These are phyloP conservation scores for Auxenochlorella protothecoides DNA, from an alignment of 139 green algal species.

Conservation along the genomic window DNA sequence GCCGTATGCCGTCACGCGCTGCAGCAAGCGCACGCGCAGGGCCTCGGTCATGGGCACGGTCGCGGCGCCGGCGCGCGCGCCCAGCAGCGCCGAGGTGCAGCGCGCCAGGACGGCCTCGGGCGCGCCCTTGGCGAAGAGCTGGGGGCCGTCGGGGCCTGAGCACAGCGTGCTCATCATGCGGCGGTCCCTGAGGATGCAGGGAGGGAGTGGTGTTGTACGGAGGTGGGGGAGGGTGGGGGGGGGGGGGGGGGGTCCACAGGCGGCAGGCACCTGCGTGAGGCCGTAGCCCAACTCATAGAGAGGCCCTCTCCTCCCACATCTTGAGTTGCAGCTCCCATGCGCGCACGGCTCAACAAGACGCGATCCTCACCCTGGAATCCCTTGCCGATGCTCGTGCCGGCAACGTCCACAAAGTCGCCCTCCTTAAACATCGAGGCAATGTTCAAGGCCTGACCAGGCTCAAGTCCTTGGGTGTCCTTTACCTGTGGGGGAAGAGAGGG, in stretches of 20 bases:
- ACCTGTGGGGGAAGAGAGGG: too few species aligned
- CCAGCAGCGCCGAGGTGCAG: constrained; percentile 63
- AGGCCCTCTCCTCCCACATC: too few species aligned
- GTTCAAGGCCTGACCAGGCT: too few species aligned
- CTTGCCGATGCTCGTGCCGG: constrained; percentile 84
- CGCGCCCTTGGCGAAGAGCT: constrained; percentile 88
- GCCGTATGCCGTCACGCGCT: constrained; percentile 37
- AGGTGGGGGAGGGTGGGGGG: background rate
- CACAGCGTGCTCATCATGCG: constrained; percentile 78
- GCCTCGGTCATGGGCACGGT: constrained; percentile 43
- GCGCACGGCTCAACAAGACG: too few species aligned
- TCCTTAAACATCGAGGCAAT: too few species aligned
- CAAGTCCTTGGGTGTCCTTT: too few species aligned
- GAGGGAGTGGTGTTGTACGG: background rate
- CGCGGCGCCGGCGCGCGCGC: constrained; percentile 42
- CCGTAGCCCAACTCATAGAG: too few species aligned
- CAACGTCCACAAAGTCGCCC: constrained; percentile 62
- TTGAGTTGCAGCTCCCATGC: too few species aligned
- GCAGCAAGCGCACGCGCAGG: constrained; percentile 1
- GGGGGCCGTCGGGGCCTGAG: background rate
- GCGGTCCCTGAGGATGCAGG: constrained; percentile 39
- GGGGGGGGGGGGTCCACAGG: too few species aligned
- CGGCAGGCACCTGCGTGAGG: too few species aligned
- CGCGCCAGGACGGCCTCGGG: constrained; percentile 86
- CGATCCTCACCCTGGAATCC: constrained; percentile 65